Conservation (phyloP, 768 basidiomycete genomes). For the Phlebiopsis flavidoalba region DNA sequence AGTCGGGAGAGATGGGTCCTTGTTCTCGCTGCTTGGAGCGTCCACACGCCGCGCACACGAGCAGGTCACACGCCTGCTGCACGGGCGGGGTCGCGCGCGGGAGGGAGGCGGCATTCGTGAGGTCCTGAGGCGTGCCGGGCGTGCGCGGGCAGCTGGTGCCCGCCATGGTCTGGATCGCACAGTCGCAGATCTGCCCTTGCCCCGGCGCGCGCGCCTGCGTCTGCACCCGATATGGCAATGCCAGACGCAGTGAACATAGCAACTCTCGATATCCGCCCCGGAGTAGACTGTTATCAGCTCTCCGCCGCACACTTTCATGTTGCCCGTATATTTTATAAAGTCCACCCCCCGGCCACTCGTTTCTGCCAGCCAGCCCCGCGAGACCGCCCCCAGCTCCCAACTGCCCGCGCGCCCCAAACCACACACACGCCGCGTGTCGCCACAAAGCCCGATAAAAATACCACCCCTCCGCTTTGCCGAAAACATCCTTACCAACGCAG, state of each 20-base stretch:
- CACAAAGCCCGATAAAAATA: slow-evolving; percentile 6
- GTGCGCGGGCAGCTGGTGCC: neutral
- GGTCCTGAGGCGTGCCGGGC: neutral
- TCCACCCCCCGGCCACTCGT: slow-evolving; percentile 4
- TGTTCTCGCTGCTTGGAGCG: neutral
- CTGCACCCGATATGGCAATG: slow-evolving; percentile 2
- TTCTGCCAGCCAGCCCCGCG: slow-evolving; percentile 6
- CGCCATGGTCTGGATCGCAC: neutral
- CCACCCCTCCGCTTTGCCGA: neutral
- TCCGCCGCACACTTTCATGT: neutral
- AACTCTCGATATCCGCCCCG: slow-evolving; percentile 3
- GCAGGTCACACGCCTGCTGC: too few relatives aligned
- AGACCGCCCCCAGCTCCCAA: neutral
- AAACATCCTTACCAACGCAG: too few relatives aligned
- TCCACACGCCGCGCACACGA: too few relatives aligned
- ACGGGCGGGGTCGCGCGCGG: neutral
- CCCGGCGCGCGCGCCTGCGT: neutral
- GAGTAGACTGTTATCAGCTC: slow-evolving; percentile 1
- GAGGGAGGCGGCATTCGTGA: neutral
- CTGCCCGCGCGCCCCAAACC: neutral
- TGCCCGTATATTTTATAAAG: slow-evolving; percentile 1
- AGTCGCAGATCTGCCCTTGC: neutral
- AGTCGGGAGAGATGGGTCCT: neutral
- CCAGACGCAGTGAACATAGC: slow-evolving; percentile 1
- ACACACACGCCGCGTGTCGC: neutral